Percentiles rank a stretch among this genome's conserved stretches.
Conservation (phyloP, 2,329 filamentous ascomycete species). For the Venturia aucupariae region DNA sequence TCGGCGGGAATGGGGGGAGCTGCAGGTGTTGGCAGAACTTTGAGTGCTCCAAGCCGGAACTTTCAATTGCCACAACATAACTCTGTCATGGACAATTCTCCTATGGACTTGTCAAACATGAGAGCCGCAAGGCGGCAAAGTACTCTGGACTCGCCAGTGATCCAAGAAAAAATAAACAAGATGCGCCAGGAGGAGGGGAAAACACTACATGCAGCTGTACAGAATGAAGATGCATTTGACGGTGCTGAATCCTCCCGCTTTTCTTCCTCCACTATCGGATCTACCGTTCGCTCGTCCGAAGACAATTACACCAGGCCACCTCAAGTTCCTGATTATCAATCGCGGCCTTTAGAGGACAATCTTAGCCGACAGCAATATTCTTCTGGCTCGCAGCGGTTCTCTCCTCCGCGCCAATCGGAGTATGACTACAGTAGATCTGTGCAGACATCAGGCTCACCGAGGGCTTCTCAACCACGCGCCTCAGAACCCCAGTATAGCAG, state of each 20-base stretch:
- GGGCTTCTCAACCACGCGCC: not conserved
- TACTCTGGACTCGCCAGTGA: constrained; percentile 1
- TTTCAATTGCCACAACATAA: constrained; percentile 2
- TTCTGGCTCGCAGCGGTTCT: not conserved
- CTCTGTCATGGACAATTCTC: constrained; percentile 1
- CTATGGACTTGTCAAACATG: not conserved
- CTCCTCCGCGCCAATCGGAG: not conserved
- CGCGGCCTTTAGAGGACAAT: not conserved
- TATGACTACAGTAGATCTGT: not conserved
- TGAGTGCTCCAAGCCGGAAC: not conserved
- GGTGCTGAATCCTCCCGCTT: not conserved
- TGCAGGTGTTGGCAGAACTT: not conserved
- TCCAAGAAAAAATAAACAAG: constrained; percentile 29
- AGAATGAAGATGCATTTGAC: constrained; percentile 20
- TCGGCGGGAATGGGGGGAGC: not conserved
- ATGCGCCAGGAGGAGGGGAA: constrained; percentile 45
- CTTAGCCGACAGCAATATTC: not conserved
- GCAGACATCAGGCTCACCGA: not conserved
- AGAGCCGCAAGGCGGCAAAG: not conserved
- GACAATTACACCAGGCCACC: not conserved
- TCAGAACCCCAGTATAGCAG: not conserved
- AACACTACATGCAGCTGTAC: constrained; percentile 37
- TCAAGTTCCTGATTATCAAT: not conserved
- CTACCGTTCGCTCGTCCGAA: not conserved
- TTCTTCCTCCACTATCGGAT: not conserved